Conservation (phyloP, 192 early-diverging fungal species). For the Pilobolus umbonatus region DNA sequence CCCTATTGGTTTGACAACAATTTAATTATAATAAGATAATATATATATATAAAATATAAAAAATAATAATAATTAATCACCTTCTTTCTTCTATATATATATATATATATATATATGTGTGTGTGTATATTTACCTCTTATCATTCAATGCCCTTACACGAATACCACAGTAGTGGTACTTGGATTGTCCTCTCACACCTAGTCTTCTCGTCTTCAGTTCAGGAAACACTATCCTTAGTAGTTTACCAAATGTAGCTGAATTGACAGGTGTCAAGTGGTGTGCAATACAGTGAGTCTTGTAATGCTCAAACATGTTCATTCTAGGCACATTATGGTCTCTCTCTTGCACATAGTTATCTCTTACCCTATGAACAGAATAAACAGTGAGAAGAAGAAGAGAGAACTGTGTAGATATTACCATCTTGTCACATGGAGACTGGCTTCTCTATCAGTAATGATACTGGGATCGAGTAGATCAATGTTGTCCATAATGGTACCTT, state of each 20-base stretch:
- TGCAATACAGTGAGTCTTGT: conserved; percentile 33
- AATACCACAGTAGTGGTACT: conserved; percentile 50
- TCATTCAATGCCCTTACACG: conserved; percentile 1
- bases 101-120: too few species aligned
- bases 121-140: too few species aligned
- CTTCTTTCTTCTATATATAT: not conserved
- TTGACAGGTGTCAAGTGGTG: conserved; percentile 40
- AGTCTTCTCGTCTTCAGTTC: conserved; percentile 45
- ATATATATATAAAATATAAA: not conserved
- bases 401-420: not conserved
- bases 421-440: conserved; percentile 3
- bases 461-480: not conserved
- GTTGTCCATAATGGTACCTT: too few species aligned
- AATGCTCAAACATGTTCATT: conserved; percentile 43
- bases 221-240: conserved; percentile 45
- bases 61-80: not conserved
- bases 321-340: conserved; percentile 40
- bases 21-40: too few species aligned
- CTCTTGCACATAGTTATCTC: conserved; percentile 37
- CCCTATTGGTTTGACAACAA: too few species aligned
- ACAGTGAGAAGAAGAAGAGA: not conserved
- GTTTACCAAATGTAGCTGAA: conserved; percentile 48
- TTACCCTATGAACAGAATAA: conserved; percentile 26
- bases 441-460: conserved; percentile 10
- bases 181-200: conserved; percentile 41